These are phyloP conservation scores for Podospora comata DNA, from an alignment of 495 filamentous ascomycete species.

Conservation along the genomic window DNA sequence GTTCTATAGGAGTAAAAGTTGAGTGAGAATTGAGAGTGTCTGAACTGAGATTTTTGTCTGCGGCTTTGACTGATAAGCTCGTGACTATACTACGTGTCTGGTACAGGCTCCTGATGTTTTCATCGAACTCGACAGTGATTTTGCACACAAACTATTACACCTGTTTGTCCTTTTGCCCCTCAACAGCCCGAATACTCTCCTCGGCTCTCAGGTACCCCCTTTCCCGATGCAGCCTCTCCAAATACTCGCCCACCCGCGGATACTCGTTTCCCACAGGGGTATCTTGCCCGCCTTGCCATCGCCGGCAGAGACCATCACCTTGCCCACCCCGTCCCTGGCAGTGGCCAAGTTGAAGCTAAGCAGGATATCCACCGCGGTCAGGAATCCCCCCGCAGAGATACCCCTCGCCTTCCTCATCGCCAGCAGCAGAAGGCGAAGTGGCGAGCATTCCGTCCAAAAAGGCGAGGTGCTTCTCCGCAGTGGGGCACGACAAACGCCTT, in stretches of 20 bases:
- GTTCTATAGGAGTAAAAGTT: background rate
- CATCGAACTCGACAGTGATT: background rate
- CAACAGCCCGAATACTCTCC: background rate
- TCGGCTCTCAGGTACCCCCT: background rate
- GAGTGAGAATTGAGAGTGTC: background rate
- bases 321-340: too few relatives aligned
- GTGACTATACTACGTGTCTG: background rate
- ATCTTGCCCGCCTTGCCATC: background rate
- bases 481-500: constrained; percentile 59
- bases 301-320: too few relatives aligned
- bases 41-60: background rate
- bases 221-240: background rate
- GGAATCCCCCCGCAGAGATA: constrained; percentile 67
- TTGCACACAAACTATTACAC: background rate
- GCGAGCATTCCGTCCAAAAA: constrained; percentile 72
- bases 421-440: constrained; percentile 39
- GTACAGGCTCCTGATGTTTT: too few relatives aligned
- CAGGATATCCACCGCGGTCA: constrained; percentile 80
- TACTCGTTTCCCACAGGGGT: background rate
- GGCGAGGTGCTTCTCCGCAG: constrained; percentile 59
- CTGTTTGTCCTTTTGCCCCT: background rate
- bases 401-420: constrained; percentile 18
- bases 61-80: background rate
- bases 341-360: constrained; percentile 54
- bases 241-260: background rate